Evolutionary conservation across 2,329 filamentous ascomycete species (phyloP).

Genomic region (Cercospora sp.): DNA sequence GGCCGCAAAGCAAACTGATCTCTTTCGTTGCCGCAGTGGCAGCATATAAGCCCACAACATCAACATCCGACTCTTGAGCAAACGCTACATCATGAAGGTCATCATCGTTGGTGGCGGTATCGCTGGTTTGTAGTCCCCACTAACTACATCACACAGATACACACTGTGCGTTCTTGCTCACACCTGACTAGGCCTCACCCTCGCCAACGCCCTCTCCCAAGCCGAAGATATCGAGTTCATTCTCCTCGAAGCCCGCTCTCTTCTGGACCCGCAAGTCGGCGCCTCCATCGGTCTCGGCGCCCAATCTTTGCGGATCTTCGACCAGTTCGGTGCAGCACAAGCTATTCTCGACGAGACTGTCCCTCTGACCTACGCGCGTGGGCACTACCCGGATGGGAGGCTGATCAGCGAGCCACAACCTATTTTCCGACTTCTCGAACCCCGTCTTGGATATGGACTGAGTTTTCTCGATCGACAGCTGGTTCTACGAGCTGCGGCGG

Average conservation of each 20-base stretch:
- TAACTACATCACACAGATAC: no score
- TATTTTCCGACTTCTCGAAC: slow-evolving; percentile 14
- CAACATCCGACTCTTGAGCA: background rate
- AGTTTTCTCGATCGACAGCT: slow-evolving; percentile 35
- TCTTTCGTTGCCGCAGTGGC: background rate
- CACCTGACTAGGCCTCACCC: slow-evolving; percentile 47
- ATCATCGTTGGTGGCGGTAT: slow-evolving; percentile 52
- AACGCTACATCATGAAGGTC: slow-evolving; percentile 30
- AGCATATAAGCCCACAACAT: background rate
- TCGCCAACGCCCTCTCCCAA: slow-evolving; percentile 50
- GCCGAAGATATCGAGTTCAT: slow-evolving; percentile 50
- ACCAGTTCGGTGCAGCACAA: slow-evolving; percentile 49
- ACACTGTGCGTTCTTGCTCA: no score
- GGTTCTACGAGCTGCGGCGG: slow-evolving; percentile 29
- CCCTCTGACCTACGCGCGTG: slow-evolving; percentile 2
- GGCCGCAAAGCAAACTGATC: background rate
- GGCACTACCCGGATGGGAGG: slow-evolving; percentile 12
- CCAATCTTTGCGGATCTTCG: slow-evolving; percentile 49
- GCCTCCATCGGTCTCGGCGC: slow-evolving; percentile 51
- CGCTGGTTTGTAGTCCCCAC: background rate
- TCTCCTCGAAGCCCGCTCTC: slow-evolving; percentile 48
- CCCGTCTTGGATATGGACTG: slow-evolving; percentile 32
- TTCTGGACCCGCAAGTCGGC: slow-evolving; percentile 50
- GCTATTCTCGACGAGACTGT: slow-evolving; percentile 21
- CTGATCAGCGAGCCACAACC: slow-evolving; percentile 10